phyloP scores from a whole-genome alignment of 2,329 filamentous ascomycete genomes.

The Phaeomoniella chlamydospora region DNA sequence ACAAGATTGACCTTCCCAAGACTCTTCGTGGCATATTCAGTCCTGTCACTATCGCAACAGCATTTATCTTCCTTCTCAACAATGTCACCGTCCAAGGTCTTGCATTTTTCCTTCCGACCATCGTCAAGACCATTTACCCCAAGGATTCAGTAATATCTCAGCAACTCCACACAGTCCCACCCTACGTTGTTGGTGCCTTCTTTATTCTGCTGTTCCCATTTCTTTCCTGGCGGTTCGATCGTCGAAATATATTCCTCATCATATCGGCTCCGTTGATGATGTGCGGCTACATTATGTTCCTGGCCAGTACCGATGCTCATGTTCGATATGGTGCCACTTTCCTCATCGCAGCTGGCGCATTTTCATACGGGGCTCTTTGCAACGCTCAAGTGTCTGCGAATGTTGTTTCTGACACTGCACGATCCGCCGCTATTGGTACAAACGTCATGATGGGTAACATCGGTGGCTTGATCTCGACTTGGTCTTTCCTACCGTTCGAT shows the following conservation, averaged over 20 bases:
- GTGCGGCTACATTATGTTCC: slow-evolving; percentile 56
- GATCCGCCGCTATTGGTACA: slow-evolving; percentile 50
- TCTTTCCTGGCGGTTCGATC: slow-evolving; percentile 46
- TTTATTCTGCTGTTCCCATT: slow-evolving; percentile 50
- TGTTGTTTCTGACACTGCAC: slow-evolving; percentile 55
- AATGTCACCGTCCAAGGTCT: slow-evolving; percentile 60
- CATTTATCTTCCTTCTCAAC: slow-evolving; percentile 48
- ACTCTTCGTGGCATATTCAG: slow-evolving; percentile 47
- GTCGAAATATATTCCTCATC: slow-evolving; percentile 47
- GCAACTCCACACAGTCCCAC: slow-evolving; percentile 57
- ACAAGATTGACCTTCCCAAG: slow-evolving; percentile 47
- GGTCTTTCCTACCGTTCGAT: slow-evolving; percentile 50
- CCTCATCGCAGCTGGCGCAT: slow-evolving; percentile 50
- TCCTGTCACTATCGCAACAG: slow-evolving; percentile 43
- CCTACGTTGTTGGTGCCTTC: slow-evolving; percentile 53
- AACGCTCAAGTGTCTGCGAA: slow-evolving; percentile 57
- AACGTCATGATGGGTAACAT: slow-evolving; percentile 61
- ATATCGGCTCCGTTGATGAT: slow-evolving; percentile 48
- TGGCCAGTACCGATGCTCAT: slow-evolving; percentile 35
- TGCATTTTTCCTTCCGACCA: slow-evolving; percentile 56
- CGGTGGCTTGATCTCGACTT: slow-evolving; percentile 53
- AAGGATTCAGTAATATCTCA: slow-evolving; percentile 41
- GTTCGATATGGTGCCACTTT: slow-evolving; percentile 59
- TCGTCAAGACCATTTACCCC: slow-evolving; percentile 55
- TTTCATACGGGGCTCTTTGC: slow-evolving; percentile 47